Evolutionary conservation across 2,329 filamentous ascomycete species (phyloP).

Genomic region (Cladorrhinum sp.): DNA sequence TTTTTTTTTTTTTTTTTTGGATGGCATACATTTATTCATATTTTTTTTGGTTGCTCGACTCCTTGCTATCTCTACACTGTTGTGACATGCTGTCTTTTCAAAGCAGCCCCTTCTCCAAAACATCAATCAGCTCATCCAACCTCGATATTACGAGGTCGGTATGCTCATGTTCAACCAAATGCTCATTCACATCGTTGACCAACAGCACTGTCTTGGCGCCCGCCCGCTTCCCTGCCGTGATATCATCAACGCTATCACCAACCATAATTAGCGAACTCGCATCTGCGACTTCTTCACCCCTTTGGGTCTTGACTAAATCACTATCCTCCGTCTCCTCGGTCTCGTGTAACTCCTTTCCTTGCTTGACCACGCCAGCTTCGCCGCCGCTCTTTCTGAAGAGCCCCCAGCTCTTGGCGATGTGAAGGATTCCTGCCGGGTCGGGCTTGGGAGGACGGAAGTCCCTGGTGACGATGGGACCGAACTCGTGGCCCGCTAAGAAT

Average conservation of each 20-base stretch:
- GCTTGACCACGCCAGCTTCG: slow-evolving; percentile 24
- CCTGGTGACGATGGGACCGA: slow-evolving; percentile 78
- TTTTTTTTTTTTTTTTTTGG: not conserved
- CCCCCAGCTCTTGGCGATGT: slow-evolving; percentile 77
- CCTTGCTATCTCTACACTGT: not conserved
- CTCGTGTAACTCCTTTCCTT: slow-evolving; percentile 12
- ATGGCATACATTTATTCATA: slow-evolving; percentile 14
- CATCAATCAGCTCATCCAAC: slow-evolving; percentile 71
- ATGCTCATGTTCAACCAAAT: slow-evolving; percentile 67
- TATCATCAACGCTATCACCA: slow-evolving; percentile 86
- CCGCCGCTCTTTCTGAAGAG: slow-evolving; percentile 38
- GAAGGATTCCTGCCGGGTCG: slow-evolving; percentile 79
- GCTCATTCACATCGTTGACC: slow-evolving; percentile 73
- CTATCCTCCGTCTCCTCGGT: slow-evolving; percentile 23
- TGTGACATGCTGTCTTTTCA: not conserved
- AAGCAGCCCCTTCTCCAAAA: slow-evolving; percentile 71
- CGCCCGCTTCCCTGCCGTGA: slow-evolving; percentile 78
- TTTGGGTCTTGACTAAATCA: slow-evolving; percentile 19
- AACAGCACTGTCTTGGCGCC: slow-evolving; percentile 90
- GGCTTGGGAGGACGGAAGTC: slow-evolving; percentile 84
- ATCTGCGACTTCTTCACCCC: slow-evolving; percentile 34
- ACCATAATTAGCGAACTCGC: slow-evolving; percentile 59
- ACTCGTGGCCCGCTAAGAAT: slow-evolving; percentile 66
- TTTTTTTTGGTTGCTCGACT: slow-evolving; percentile 5
- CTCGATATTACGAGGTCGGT: slow-evolving; percentile 71